Base-by-base conservation (phyloP, 148 eudicot species). In the Chenopodium album region DNA sequence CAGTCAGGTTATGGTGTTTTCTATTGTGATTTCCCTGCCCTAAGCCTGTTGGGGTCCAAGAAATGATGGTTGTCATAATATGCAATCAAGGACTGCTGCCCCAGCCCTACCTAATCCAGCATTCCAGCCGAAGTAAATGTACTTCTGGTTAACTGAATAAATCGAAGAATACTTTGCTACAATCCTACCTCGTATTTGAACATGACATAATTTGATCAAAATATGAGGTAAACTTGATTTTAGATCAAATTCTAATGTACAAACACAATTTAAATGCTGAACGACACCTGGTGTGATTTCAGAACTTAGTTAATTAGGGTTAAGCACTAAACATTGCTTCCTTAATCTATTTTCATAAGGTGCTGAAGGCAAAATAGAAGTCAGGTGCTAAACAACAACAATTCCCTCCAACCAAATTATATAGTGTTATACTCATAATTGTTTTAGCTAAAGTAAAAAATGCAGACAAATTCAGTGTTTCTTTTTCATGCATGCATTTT, bases 21-120 rank as follows among this genome's bases (percentile, higher is more conserved):
- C 12, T 14, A 2, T 52, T 10, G 56, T 52, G 14, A 52, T 52
- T 52, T 52, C 13, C 13, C 56, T 52, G 44, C 44, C 0, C 79
- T 81, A 7, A 32, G 4, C 9, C 86, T 44, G 67, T 59, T 26
- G 14, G 75, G 56, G 56, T 14, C 17, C 16, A 52, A 14, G 16
- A 52, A 52, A 2, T 52, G 56, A 14, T 52, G 2, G 14, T 52
- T 10, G 3, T 10, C 0, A 52, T 52, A 10, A 8, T 52, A 14
- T 52, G 1, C 66, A 2, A 29, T 79, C 78, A 29, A 64, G 29
- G 73, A 59, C 85, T 81, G 31, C 75, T 8, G 2, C 81, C 80
- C 29, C 81, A 29, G 50, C 86, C 37, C 41, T 5, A 52, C 73
- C 83, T 22, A 22, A 64, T 12, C 46, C 80, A 4, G 73, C 26